Conservation (phyloP, 768 basidiomycete species). For the Trametes cubensis region DNA sequence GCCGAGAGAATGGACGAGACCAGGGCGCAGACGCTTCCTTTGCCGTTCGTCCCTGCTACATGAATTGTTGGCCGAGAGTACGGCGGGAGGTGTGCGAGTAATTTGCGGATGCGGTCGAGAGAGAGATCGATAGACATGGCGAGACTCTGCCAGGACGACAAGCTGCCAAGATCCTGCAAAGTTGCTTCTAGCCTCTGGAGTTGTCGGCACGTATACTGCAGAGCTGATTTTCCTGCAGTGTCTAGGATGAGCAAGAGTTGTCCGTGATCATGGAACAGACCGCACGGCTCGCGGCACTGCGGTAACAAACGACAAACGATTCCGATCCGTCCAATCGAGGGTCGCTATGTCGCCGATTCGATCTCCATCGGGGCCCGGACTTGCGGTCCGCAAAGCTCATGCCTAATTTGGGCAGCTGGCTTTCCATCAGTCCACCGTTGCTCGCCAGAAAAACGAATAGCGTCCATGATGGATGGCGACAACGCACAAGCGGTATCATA, state of each 20-base stretch:
- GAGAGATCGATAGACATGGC: slow-evolving; percentile 65
- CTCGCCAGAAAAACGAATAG: no score
- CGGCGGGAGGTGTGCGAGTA: slow-evolving; percentile 57
- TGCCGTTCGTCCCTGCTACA: slow-evolving; percentile 95
- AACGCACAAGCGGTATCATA: no score
- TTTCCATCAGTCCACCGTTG: no score
- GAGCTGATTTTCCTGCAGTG: no score
- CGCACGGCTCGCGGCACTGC: not conserved
- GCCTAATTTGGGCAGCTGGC: not conserved
- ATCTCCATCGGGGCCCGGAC: not conserved
- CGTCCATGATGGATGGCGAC: no score
- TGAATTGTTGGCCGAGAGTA: slow-evolving; percentile 85
- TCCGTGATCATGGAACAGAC: not conserved
- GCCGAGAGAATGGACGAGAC: slow-evolving; percentile 72
- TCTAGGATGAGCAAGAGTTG: no score
- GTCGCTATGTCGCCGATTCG: not conserved
- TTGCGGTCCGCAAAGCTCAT: not conserved
- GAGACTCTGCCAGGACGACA: not conserved
- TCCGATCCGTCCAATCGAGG: not conserved
- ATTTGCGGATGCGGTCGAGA: slow-evolving; percentile 56
- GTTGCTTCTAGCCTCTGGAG: not conserved
- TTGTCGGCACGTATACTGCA: not conserved
- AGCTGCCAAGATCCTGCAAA: not conserved
- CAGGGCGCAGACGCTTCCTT: slow-evolving; percentile 88
- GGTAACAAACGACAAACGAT: not conserved